Percentiles rank a stretch among this genome's conserved stretches.
phyloP scores from a whole-genome alignment of 345 rosid genomes.

The Murraya paniculata region DNA sequence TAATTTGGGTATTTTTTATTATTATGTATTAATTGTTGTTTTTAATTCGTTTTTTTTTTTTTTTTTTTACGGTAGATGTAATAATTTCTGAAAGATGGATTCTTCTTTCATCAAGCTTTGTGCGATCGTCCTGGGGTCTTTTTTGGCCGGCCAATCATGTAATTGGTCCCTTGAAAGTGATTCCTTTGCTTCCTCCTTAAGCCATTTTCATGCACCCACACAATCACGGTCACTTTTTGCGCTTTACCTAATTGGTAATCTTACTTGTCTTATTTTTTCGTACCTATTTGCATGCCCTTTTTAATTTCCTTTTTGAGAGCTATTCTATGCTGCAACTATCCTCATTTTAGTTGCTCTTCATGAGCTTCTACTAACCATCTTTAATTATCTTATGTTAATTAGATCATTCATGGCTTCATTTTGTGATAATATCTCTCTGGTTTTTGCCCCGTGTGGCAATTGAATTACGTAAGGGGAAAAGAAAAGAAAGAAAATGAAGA shows the following conservation, averaged over 20 bases:
- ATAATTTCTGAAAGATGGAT: slow-evolving; percentile 12
- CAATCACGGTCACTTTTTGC: slow-evolving; percentile 32
- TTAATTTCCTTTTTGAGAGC: background rate
- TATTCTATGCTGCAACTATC: background rate
- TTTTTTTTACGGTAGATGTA: background rate
- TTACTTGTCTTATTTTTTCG: slow-evolving; percentile 12
- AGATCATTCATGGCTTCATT: background rate
- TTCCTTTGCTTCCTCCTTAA: slow-evolving; percentile 64
- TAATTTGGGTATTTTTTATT: no score
- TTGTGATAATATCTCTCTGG: background rate
- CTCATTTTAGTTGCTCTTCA: background rate
- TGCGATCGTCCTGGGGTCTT: slow-evolving; percentile 6
- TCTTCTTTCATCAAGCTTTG: background rate
- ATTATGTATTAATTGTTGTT: no score
- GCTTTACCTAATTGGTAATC: slow-evolving; percentile 39
- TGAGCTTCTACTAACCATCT: background rate
- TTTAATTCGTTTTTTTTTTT: background rate
- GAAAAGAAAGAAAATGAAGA: background rate
- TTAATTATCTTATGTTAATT: background rate
- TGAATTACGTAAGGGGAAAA: background rate
- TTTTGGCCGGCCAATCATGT: slow-evolving; percentile 38
- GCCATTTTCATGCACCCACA: slow-evolving; percentile 41
- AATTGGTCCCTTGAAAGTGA: slow-evolving; percentile 37
- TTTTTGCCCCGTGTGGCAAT: background rate
- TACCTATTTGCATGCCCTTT: background rate